Percentiles rank a stretch among this genome's conserved stretches.
phyloP scores from a whole-genome alignment of 805 yeast genomes.

The Starmerella powellii region DNA sequence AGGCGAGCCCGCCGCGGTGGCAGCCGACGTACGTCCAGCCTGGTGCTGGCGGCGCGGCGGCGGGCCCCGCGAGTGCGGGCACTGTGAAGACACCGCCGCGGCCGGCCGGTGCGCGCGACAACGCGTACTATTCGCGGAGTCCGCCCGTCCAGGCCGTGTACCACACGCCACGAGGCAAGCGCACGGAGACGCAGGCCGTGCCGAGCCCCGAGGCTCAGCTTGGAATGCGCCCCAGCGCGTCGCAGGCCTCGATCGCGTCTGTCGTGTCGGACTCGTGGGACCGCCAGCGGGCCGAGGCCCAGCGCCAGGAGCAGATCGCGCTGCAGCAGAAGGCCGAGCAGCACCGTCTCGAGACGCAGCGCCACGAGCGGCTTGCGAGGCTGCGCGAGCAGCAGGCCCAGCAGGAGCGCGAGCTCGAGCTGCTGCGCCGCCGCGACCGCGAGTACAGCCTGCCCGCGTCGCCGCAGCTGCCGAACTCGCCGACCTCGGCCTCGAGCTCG shows the following conservation, averaged over 20 bases:
- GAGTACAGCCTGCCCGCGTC: background rate
- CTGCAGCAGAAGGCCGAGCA: constrained; percentile 10
- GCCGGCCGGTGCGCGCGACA: too few relatives aligned
- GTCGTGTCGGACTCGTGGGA: background rate
- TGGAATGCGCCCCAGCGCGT: constrained; percentile 10
- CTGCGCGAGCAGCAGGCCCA: constrained; percentile 2
- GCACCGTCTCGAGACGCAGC: constrained; percentile 9
- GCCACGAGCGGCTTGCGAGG: background rate
- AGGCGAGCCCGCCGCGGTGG: constrained; percentile 16
- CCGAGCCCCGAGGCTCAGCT: constrained; percentile 7
- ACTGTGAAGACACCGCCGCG: too few relatives aligned
- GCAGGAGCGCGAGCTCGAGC: constrained; percentile 2
- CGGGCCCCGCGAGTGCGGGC: too few relatives aligned
- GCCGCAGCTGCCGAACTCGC: background rate
- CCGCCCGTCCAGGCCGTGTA: constrained; percentile 3
- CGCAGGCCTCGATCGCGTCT: constrained; percentile 7
- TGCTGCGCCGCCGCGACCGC: background rate
- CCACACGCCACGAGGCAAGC: background rate
- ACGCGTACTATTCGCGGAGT: too few relatives aligned
- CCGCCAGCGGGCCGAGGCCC: constrained; percentile 5
- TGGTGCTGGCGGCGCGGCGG: background rate
- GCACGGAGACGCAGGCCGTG: constrained; percentile 10
- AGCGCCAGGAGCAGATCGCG: constrained; percentile 9
- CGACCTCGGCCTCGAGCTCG: too few relatives aligned
- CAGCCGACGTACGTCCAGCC: constrained; percentile 4